phyloP scores from a whole-genome alignment of 2,329 filamentous ascomycete species.

The Alternaria solani region DNA sequence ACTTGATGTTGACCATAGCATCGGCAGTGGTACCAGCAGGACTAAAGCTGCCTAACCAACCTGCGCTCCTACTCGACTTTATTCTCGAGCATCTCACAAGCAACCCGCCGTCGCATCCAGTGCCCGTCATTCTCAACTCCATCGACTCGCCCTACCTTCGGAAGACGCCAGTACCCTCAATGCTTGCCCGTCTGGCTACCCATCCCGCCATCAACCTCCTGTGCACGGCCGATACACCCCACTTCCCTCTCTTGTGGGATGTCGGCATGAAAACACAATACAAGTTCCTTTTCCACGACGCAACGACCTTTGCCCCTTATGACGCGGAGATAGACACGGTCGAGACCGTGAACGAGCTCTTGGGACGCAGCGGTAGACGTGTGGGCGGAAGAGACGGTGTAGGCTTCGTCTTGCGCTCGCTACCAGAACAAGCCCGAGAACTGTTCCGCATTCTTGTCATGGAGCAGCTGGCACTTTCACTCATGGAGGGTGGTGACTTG shows the following conservation, averaged over 20 bases:
- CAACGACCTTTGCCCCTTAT: slow-evolving; percentile 85
- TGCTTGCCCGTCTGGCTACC: slow-evolving; percentile 78
- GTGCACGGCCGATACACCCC: slow-evolving; percentile 86
- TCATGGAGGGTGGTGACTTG: slow-evolving; percentile 55
- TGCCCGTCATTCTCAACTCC: slow-evolving; percentile 83
- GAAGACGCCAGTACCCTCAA: slow-evolving; percentile 71
- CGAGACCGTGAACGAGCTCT: slow-evolving; percentile 86
- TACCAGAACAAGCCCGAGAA: slow-evolving; percentile 90
- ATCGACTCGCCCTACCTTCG: slow-evolving; percentile 83
- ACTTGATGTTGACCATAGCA: slow-evolving; percentile 74
- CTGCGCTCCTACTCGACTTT: slow-evolving; percentile 71
- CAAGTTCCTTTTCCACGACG: slow-evolving; percentile 91
- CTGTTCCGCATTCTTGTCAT: slow-evolving; percentile 85
- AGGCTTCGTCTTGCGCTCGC: slow-evolving; percentile 84
- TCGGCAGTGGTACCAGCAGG: slow-evolving; percentile 63
- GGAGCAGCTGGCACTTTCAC: slow-evolving; percentile 77
- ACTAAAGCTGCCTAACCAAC: slow-evolving; percentile 69
- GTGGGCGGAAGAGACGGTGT: slow-evolving; percentile 91
- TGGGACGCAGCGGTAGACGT: slow-evolving; percentile 80
- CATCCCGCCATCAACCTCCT: slow-evolving; percentile 76
- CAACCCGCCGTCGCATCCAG: slow-evolving; percentile 46
- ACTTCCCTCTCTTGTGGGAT: slow-evolving; percentile 90
- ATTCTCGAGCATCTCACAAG: slow-evolving; percentile 68
- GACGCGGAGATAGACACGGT: slow-evolving; percentile 80
- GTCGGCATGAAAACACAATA: slow-evolving; percentile 81